Conservation (phyloP, 495 filamentous ascomycete species). For the Aspergillus steynii region DNA sequence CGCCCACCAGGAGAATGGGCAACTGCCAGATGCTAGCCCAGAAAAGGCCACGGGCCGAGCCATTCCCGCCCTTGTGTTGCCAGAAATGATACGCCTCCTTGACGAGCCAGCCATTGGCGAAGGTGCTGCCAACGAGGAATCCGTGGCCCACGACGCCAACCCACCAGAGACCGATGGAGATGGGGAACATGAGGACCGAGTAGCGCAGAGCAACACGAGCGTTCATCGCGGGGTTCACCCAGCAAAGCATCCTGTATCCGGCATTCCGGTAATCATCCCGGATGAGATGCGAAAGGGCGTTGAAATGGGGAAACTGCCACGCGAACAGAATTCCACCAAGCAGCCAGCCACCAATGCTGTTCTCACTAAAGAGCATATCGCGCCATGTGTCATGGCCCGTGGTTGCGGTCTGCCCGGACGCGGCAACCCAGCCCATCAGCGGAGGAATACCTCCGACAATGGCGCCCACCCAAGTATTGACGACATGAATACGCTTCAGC, state of each 20-base stretch:
- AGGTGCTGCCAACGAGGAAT: constrained; percentile 76
- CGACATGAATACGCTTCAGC: constrained; percentile 78
- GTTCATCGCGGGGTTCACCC: constrained; percentile 83
- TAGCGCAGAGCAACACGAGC: constrained; percentile 85
- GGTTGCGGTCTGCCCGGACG: constrained; percentile 79
- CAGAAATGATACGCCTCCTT: constrained; percentile 82
- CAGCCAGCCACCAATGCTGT: constrained; percentile 83
- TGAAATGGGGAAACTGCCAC: constrained; percentile 99
- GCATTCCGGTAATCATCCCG: constrained; percentile 85
- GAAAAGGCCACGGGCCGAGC: constrained; percentile 82
- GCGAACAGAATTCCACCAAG: constrained; percentile 82
- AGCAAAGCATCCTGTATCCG: constrained; percentile 88
- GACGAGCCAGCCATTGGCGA: constrained; percentile 86
- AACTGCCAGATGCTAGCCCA: constrained; percentile 99
- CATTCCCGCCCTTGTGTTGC: constrained; percentile 72
- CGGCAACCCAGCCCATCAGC: constrained; percentile 96
- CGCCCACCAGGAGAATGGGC: constrained; percentile 85
- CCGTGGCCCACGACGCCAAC: constrained; percentile 82
- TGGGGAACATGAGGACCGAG: constrained; percentile 81
- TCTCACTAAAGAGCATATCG: constrained; percentile 73
- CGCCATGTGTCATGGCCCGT: constrained; percentile 69
- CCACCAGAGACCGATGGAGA: constrained; percentile 81
- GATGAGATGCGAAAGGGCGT: constrained; percentile 83
- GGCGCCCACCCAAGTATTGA: constrained; percentile 96
- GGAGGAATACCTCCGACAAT: constrained; percentile 92